These are phyloP conservation scores for Alternaria panax DNA, from an alignment of 2,329 filamentous ascomycete genomes.

Conservation along the genomic window DNA sequence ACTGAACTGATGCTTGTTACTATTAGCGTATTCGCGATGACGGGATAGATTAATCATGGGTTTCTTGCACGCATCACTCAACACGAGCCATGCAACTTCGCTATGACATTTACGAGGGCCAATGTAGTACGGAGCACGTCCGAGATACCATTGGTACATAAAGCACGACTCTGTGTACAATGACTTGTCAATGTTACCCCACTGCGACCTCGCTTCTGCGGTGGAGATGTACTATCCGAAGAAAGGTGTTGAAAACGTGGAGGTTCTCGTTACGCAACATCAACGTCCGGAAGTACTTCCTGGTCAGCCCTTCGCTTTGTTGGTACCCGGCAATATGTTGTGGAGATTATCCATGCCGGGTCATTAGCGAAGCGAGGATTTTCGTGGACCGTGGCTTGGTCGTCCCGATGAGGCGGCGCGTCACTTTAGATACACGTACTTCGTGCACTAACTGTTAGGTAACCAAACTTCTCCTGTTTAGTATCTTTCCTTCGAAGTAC, in stretches of 20 bases:
- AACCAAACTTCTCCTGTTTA: not conserved
- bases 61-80: not conserved
- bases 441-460: not conserved
- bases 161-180: not conserved
- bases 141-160: not conserved
- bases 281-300: not conserved
- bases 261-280: slow-evolving; percentile 3
- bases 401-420: not conserved
- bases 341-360: not conserved
- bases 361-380: no score
- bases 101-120: not conserved
- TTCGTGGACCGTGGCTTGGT: not conserved
- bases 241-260: not conserved
- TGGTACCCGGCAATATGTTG: not conserved
- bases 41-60: not conserved
- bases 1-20: not conserved
- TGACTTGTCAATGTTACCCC: not conserved
- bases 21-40: not conserved
- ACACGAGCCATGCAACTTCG: not conserved
- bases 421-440: not conserved
- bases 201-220: not conserved
- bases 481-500: not conserved
- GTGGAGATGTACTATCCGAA: not conserved
- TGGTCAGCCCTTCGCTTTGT: not conserved
- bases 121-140: not conserved